Evolutionary conservation across 2,329 filamentous ascomycete species (phyloP).

Genomic region (Erysiphe pulchra): DNA sequence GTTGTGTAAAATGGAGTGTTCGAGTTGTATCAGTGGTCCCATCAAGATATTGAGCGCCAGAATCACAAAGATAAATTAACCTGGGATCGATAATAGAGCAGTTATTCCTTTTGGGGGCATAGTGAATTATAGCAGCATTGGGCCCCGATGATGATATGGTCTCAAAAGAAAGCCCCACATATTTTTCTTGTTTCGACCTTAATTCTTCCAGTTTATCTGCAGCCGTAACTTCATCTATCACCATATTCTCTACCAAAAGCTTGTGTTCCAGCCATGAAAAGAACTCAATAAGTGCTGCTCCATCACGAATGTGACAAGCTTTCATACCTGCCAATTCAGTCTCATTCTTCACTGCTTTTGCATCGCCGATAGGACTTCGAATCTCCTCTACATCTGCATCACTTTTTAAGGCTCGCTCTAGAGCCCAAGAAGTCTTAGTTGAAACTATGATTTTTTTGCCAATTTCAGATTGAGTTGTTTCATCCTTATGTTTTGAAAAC

Average conservation of each 20-base stretch:
- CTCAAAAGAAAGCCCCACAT: constrained; percentile 75
- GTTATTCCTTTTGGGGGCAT: constrained; percentile 60
- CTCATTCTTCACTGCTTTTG: constrained; percentile 87
- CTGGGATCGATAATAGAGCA: constrained; percentile 67
- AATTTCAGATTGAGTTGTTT: constrained; percentile 12
- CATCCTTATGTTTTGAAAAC: constrained; percentile 15
- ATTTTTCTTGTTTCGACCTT: constrained; percentile 42
- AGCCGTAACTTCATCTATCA: constrained; percentile 69
- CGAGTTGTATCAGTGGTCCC: constrained; percentile 91
- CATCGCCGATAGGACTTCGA: constrained; percentile 65
- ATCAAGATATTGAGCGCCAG: constrained; percentile 85
- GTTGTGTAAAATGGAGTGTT: constrained; percentile 74
- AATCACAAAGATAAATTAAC: constrained; percentile 84
- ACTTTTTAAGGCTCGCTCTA: constrained; percentile 66
- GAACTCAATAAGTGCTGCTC: constrained; percentile 70
- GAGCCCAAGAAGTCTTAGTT: constrained; percentile 76
- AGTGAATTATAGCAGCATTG: constrained; percentile 74
- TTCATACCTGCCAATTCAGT: constrained; percentile 81
- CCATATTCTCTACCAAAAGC: constrained; percentile 43
- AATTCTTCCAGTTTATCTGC: constrained; percentile 71
- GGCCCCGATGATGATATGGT: constrained; percentile 89
- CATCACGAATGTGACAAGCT: constrained; percentile 78
- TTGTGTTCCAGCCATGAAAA: constrained; percentile 95
- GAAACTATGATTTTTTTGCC: constrained; percentile 55
- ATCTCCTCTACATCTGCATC: constrained; percentile 66